Conservation (phyloP, 179 eudicot genomes). For the Amaranthus tricolor region DNA sequence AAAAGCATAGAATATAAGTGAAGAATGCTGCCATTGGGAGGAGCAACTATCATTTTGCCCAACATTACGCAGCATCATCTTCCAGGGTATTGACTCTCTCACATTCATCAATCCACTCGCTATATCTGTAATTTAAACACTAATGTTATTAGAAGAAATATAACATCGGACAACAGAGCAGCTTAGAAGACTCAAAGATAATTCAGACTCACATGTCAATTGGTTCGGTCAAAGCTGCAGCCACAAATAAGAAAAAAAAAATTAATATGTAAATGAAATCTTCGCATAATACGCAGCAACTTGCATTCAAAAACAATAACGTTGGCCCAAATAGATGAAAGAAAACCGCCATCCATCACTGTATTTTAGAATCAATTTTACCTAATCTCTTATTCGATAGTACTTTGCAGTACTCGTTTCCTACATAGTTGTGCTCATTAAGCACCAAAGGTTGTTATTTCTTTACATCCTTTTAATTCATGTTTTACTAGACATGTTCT, state of each 20-base stretch:
- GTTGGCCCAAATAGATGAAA: too few species aligned
- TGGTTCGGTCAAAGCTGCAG: conserved; percentile 82
- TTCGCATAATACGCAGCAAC: background rate
- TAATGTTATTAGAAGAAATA: conserved; percentile 2
- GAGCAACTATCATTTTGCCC: conserved; percentile 18
- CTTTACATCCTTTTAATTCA: too few species aligned
- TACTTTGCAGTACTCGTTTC: too few species aligned
- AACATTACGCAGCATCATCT: conserved; percentile 52
- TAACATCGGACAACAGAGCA: background rate
- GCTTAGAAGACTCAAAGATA: background rate
- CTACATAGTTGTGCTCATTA: too few species aligned
- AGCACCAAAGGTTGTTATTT: too few species aligned
- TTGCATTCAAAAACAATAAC: background rate
- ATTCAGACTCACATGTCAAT: conserved; percentile 73
- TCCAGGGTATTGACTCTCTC: conserved; percentile 71
- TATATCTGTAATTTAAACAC: conserved; percentile 48
- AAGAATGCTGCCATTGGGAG: conserved; percentile 17
- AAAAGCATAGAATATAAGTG: conserved; percentile 11
- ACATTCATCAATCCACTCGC: conserved; percentile 92
- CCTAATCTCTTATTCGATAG: too few species aligned
- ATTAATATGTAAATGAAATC: background rate
- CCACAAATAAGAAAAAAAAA: background rate
- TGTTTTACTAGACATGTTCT: too few species aligned
- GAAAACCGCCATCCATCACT: too few species aligned
- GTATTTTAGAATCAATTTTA: too few species aligned